Evolutionary conservation across 495 filamentous ascomycete species (phyloP).

Genomic region (Penicillium malachiteum): DNA sequence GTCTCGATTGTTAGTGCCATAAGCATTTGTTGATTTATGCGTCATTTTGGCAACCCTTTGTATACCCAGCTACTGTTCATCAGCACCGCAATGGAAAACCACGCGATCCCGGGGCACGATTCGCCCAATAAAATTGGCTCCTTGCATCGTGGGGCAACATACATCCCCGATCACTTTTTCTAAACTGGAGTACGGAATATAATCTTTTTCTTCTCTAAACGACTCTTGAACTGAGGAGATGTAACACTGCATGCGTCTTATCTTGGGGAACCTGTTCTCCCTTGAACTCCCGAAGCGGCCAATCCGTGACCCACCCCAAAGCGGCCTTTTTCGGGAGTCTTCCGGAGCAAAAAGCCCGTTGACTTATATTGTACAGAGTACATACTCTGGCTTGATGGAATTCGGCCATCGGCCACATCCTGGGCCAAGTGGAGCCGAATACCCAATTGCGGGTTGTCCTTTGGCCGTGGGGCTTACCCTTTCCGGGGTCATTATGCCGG

Average conservation of each 20-base stretch:
- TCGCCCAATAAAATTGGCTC: slow-evolving; percentile 4
- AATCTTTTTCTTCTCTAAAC: neutral
- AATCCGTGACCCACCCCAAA: slow-evolving; percentile 3
- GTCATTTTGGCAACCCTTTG: slow-evolving; percentile 5
- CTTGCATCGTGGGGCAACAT: slow-evolving; percentile 26
- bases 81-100: slow-evolving; percentile 19
- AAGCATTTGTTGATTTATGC: neutral
- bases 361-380: no score
- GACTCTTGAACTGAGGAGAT: neutral
- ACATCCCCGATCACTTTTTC: neutral
- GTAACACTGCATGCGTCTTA: slow-evolving; percentile 1
- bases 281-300: slow-evolving; percentile 1
- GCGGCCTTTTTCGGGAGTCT: slow-evolving; percentile 3
- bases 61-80: neutral
- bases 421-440: slow-evolving; percentile 14
- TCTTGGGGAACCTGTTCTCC: neutral
- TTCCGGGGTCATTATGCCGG: slow-evolving; percentile 8
- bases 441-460: slow-evolving; percentile 15
- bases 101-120: slow-evolving; percentile 15
- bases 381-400: neutral
- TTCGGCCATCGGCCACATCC: slow-evolving; percentile 11
- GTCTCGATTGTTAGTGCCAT: neutral
- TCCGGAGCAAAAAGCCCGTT: neutral
- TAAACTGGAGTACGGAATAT: neutral
- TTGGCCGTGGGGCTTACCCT: slow-evolving; percentile 5